Evolutionary conservation across 192 early-diverging fungal genomes (phyloP), one percentile per base, ranked within the genome.

Genomic region (Gigaspora rosea): DNA sequence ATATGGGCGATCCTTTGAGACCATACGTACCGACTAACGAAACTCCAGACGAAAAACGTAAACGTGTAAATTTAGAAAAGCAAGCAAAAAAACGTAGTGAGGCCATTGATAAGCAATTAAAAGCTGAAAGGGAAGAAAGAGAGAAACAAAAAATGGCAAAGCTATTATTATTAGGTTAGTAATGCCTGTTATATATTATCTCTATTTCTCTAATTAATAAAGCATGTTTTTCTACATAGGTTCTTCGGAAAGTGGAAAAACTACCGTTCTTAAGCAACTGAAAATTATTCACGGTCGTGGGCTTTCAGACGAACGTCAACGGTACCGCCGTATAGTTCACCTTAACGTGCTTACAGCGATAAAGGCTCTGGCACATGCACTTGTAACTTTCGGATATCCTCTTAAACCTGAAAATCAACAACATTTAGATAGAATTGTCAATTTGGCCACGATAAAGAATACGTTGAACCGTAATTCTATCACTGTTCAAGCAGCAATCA

Each of bases 181-280:
- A 49, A 58, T 27, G 58, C 6, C 27, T 18, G 22, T 58, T 33
- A 4, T 8, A 54, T 22, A 33, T 22, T 56, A 7, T 48, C 16
- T 18, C n/a, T 70, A 36, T 6, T 51, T 73, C 6, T 51, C 10
- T n/a, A 46, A 68, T 8, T 64, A 7, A 76, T 9, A 59, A 2
- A 33, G 12, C 48, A 41, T 66, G 52, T 18, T 46, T 61, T 41
- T 36, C 22, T 27, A 27, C 27, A 27, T 81, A 88, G 88, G 88
- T 68, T 86, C 89, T 49, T 86, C 86, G 20, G 89, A 90, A 77
- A 86, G 86, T n/a, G 89, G 89, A 59, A 90, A 90, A 82, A 87
- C 89, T 6, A 90, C 89, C 13, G 84, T 85, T 8, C 65, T 84
- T 32, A 81, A 81, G 36, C 85, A 83, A 72, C 52, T 80, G n/a